Base-by-base conservation (phyloP, 805 yeast genomes). In the Maudiozyma saulgeensis region DNA sequence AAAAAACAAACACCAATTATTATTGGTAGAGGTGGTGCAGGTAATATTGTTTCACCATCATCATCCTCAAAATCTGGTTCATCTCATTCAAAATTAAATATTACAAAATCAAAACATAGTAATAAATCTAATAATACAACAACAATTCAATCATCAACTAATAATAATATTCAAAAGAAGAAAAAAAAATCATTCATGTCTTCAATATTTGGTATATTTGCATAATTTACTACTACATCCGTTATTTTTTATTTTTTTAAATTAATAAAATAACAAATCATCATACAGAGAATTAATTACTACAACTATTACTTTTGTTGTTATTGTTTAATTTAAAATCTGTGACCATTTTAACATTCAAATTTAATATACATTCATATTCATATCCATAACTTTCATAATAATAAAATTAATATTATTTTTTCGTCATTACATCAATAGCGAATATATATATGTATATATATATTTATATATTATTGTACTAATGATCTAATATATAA, bases 11-110 rank as follows among this genome's bases (percentile, higher is more conserved):
- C 19, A 6, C 44, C 47, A 18, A 55, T 65, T 19, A 59, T 55
- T 7, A 60, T 65, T 13, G 69, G 69, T 4, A 55, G 69, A 49
- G 69, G 69, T 21, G 69, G 69, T 26, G 69, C 68, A 4, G 69
- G 69, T 11, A 65, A 65, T 49, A 62, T 65, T 12, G 53, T 65
- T n/a, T 58, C 66, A 3, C 66, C 68, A 11, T 46, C 54, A 21
- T 48, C 58, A 5, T 55, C 58, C 49, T 28, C 46, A n/a, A 35
- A 35, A 35, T 46, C 49, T 13, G 31, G 18, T 23, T 21, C 26
- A 5, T 40, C 43, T 19, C 16, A 40, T 23, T 44, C 19, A 46
- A 28, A 18, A 51, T 50, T 18, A 44, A 23, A 40, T 5, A 23
- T 23, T 19, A 9, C 43, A 2, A 28, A 15, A 19, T 21, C 43